Conservation (phyloP, 192 early-diverging fungal species). For the Dissophora ornata region DNA sequence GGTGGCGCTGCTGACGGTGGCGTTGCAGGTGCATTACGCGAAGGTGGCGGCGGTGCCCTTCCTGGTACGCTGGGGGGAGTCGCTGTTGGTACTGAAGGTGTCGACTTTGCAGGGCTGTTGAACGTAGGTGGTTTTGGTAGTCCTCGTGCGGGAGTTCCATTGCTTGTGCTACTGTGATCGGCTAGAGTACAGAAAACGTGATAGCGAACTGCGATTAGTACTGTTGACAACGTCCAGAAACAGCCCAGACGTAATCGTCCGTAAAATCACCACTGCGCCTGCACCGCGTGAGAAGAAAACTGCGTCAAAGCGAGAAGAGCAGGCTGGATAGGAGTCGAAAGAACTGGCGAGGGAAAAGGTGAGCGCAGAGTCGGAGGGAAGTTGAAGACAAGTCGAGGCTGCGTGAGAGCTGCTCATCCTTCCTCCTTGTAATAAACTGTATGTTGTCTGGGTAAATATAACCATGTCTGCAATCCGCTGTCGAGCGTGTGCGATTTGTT, state of each 20-base stretch:
- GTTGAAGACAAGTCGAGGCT: not conserved
- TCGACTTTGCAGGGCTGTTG: conserved; percentile 14
- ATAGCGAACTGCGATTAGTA: not conserved
- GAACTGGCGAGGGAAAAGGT: not conserved
- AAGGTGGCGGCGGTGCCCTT: conserved; percentile 33
- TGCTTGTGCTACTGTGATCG: conserved; percentile 25
- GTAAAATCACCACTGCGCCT: not conserved
- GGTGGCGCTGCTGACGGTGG: conserved; percentile 34
- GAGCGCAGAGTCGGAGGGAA: not conserved
- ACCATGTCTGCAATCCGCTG: conserved; percentile 6
- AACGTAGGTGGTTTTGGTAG: conserved; percentile 46
- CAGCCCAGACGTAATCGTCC: not conserved
- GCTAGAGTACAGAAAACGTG: conserved; percentile 7
- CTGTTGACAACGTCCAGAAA: not conserved
- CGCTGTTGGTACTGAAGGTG: conserved; percentile 28
- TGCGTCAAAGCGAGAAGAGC: not conserved
- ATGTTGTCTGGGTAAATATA: conserved; percentile 9
- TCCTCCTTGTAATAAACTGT: conserved; percentile 16
- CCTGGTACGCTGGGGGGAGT: conserved; percentile 36
- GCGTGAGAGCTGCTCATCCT: conserved; percentile 31
- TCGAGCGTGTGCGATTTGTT: no score
- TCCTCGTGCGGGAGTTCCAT: conserved; percentile 41
- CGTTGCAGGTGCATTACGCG: conserved; percentile 33
- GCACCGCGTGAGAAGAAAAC: not conserved
- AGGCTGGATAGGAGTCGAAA: no score